Conservation (phyloP, 108 stramenopile genomes). For the Tribonema minus region DNA sequence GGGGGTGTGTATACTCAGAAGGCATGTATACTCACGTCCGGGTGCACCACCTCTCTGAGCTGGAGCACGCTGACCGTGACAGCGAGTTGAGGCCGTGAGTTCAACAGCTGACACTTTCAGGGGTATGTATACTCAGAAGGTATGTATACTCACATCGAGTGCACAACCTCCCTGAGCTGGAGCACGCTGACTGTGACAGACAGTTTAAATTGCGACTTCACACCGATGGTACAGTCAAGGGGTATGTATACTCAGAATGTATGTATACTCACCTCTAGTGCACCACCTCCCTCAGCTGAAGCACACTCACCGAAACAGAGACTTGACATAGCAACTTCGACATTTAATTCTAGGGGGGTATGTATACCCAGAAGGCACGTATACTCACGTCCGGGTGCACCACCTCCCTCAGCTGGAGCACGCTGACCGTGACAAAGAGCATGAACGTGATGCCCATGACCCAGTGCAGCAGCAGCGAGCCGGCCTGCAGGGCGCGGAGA, state of each 20-base stretch:
- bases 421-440: conserved; percentile 87
- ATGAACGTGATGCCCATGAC: conserved; percentile 89
- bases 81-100: no score
- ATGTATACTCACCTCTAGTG: conserved; percentile 80
- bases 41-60: conserved; percentile 85
- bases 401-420: conserved; percentile 77
- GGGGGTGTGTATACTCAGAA: no score
- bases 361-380: no score
- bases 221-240: no score
- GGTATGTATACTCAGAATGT: no score
- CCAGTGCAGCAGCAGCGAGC: conserved; percentile 42
- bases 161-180: conserved; percentile 77
- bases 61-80: conserved; percentile 80
- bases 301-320: conserved; percentile 83
- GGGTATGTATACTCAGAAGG: no score
- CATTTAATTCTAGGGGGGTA: conserved; percentile 26
- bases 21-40: no score
- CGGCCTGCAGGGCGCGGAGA: no score
- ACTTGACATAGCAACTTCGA: conserved; percentile 96
- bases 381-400: conserved; percentile 78
- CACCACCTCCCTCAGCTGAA: conserved; percentile 74
- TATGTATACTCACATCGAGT: conserved; percentile 76
- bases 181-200: conserved; percentile 85
- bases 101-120: no score
- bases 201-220: no score